A percentile compares a stretch with the other conserved stretches of the same genome.
phyloP scores from a whole-genome alignment of 192 early-diverging fungal genomes.

The Physocladia obscura region DNA sequence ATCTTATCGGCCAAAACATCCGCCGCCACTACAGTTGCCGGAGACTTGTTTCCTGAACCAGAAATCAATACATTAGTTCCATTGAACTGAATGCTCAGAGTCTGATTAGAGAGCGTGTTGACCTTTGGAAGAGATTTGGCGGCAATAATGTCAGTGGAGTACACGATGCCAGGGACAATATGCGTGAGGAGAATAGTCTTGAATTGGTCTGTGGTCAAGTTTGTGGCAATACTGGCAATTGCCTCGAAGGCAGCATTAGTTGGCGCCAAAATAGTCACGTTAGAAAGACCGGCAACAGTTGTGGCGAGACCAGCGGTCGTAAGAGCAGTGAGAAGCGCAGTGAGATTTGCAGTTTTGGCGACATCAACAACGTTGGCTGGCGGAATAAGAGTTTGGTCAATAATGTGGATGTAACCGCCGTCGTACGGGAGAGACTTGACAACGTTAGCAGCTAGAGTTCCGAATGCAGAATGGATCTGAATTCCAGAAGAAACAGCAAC shows the following conservation, averaged over 20 bases:
- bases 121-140: neutral
- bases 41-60: conserved; percentile 35
- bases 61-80: conserved; percentile 27
- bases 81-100: conserved; percentile 6
- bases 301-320: conserved; percentile 3
- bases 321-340: conserved; percentile 20
- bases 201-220: conserved; percentile 30
- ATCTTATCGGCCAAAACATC: conserved; percentile 42
- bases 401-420: conserved; percentile 37
- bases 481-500: neutral
- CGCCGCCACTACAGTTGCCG: conserved; percentile 40
- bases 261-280: conserved; percentile 38
- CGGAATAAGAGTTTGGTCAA: conserved; percentile 41
- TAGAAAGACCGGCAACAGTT: conserved; percentile 18
- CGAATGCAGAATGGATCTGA: conserved; percentile 7
- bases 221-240: conserved; percentile 3
- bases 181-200: conserved; percentile 36
- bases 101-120: neutral
- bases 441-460: conserved; percentile 24
- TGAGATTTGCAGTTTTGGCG: conserved; percentile 20
- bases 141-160: conserved; percentile 5
- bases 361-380: conserved; percentile 11
- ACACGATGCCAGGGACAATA: conserved; percentile 15
- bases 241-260: conserved; percentile 25
- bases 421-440: conserved; percentile 33